Evolutionary conservation across 169 alveolate species (phyloP).

Genomic region (Eimeria mitis): DNA sequence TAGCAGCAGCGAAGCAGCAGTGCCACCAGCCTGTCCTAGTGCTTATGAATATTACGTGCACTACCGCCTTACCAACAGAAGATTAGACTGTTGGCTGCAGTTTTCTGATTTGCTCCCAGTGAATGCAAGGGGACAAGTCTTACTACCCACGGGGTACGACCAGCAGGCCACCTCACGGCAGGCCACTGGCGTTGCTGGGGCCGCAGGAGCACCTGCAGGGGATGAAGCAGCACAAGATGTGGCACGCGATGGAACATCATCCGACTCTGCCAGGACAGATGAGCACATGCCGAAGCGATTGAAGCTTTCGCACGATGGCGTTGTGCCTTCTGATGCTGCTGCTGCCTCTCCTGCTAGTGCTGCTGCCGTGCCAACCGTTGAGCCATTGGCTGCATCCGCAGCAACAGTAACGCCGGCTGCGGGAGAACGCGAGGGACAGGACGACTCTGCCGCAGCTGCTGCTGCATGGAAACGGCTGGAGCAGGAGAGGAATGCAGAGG

Average conservation of each 20-base stretch:
- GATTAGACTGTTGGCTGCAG: conserved; percentile 76
- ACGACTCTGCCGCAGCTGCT: conserved; percentile 7
- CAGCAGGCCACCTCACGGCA: conserved; percentile 3
- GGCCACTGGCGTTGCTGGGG: background rate
- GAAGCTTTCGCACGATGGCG: conserved; percentile 27
- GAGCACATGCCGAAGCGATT: conserved; percentile 59
- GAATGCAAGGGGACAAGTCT: conserved; percentile 39
- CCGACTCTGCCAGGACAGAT: background rate
- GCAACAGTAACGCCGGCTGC: conserved; percentile 1
- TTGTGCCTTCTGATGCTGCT: background rate
- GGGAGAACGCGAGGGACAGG: background rate
- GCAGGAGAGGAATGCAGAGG: background rate
- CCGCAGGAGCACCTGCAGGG: background rate
- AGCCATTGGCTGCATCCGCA: background rate
- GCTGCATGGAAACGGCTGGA: conserved; percentile 40
- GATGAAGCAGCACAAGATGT: conserved; percentile 10
- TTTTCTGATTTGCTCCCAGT: conserved; percentile 68
- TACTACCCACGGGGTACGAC: conserved; percentile 34
- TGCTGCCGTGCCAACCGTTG: conserved; percentile 15
- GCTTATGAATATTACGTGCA: conserved; percentile 79
- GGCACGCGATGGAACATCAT: background rate
- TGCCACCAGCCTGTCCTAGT: conserved; percentile 14
- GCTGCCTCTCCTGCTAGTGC: background rate
- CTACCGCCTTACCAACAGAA: conserved; percentile 72
- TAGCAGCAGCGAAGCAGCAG: conserved; percentile 29